Conservation (phyloP, 805 yeast species). For the Metschnikowia matae region DNA sequence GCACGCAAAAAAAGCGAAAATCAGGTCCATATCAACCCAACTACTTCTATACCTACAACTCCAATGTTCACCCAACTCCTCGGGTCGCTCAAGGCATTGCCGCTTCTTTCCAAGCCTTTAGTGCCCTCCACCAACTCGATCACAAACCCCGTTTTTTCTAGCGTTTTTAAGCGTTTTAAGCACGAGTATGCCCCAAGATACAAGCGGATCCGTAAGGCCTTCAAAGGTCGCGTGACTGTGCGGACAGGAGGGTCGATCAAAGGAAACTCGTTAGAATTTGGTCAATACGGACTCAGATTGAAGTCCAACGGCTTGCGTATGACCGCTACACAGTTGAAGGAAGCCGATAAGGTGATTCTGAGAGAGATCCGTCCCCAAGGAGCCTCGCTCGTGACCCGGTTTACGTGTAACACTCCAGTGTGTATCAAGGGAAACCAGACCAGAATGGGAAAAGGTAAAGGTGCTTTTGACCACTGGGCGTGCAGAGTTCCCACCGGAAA, state of each 20-base stretch:
- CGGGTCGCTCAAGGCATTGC: conserved; percentile 2
- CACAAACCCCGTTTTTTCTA: conserved; percentile 2
- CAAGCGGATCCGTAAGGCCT: conserved; percentile 65
- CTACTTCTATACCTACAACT: not conserved
- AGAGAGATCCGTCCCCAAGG: conserved; percentile 77
- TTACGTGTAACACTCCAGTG: conserved; percentile 82
- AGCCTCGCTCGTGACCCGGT: conserved; percentile 74
- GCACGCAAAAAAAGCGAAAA: conserved; percentile 2
- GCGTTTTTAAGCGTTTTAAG: conserved; percentile 37
- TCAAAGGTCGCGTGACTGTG: conserved; percentile 91
- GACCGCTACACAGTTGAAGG: conserved; percentile 82
- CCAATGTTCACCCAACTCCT: conserved; percentile 9
- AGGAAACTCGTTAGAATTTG: conserved; percentile 80
- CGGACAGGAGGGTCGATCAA: conserved; percentile 91
- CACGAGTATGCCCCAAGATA: conserved; percentile 80
- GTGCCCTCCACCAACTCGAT: not conserved
- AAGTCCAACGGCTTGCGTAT: conserved; percentile 84
- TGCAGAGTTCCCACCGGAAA: conserved; percentile 95
- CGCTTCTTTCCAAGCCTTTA: not conserved
- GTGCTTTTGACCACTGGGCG: conserved; percentile 97
- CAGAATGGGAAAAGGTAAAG: conserved; percentile 99
- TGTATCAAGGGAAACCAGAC: conserved; percentile 97
- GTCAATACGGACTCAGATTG: conserved; percentile 80
- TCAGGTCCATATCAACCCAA: not conserved
- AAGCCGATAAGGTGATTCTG: conserved; percentile 83